phyloP scores from a whole-genome alignment of 345 rosid genomes.

The Populus euphratica region DNA sequence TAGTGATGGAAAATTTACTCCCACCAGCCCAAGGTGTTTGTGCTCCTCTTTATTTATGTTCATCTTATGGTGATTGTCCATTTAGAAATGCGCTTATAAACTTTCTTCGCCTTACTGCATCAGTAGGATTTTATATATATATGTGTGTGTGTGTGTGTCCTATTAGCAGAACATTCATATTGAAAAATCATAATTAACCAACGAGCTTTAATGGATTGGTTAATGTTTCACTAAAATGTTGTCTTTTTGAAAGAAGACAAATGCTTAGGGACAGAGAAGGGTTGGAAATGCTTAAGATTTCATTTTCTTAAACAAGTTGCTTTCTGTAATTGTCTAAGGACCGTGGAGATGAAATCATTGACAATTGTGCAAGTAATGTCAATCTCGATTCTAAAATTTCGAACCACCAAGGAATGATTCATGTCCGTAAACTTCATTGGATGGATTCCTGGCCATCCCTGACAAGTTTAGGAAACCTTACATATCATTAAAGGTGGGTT shows the following conservation, averaged over 20 bases:
- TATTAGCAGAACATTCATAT: not conserved
- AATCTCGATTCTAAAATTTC: conserved; percentile 46
- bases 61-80: not conserved
- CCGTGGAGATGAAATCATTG: conserved; percentile 60
- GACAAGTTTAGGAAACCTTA: conserved; percentile 18
- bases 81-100: not conserved
- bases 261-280: too few relatives aligned
- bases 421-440: conserved; percentile 86
- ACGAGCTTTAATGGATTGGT: too few relatives aligned
- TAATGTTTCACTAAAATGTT: too few relatives aligned
- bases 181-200: not conserved
- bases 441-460: conserved; percentile 58
- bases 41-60: not conserved
- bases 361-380: conserved; percentile 60
- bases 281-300: too few relatives aligned
- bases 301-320: too few relatives aligned
- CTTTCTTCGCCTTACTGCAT: not conserved
- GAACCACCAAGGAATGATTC: conserved; percentile 37
- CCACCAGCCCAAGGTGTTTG: not conserved
- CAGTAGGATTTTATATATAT: not conserved
- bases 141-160: not conserved
- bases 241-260: too few relatives aligned
- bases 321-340: conserved; percentile 35
- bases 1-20: not conserved
- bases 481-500: conserved; percentile 36